A percentile compares a stretch with the other conserved stretches of the same genome.
These are phyloP conservation scores for Chrysophaeum taylorii DNA, from an alignment of 352 stramenopile genomes.

Conservation along the genomic window DNA sequence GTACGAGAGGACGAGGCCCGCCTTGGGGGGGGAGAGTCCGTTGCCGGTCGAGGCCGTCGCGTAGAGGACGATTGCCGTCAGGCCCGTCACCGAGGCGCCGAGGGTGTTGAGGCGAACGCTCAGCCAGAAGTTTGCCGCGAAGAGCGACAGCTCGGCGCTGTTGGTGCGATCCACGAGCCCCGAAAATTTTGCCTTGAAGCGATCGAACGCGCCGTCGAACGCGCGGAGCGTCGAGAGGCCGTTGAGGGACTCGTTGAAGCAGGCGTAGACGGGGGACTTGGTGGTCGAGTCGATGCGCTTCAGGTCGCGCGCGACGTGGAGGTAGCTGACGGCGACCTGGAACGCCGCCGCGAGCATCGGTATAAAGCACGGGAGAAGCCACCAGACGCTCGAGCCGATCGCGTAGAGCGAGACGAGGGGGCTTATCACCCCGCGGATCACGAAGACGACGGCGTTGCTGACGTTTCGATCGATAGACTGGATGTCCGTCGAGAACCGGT, in stretches of 20 bases:
- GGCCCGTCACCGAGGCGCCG: constrained; percentile 15
- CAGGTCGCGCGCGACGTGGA: constrained; percentile 67
- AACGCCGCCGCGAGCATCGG: constrained; percentile 47
- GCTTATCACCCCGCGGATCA: constrained; percentile 50
- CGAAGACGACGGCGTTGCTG: constrained; percentile 43
- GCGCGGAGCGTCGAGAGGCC: constrained; percentile 76
- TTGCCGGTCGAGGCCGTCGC: constrained; percentile 39
- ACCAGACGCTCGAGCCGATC: constrained; percentile 41
- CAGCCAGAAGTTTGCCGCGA: constrained; percentile 31
- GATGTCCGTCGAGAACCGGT: constrained; percentile 69
- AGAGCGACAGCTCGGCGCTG: constrained; percentile 16
- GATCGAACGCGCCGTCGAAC: constrained; percentile 40
- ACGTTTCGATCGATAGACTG: constrained; percentile 63
- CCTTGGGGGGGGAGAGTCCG: constrained; percentile 28
- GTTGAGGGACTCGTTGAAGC: constrained; percentile 67
- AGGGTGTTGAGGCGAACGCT: constrained; percentile 32
- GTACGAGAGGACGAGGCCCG: constrained; percentile 65
- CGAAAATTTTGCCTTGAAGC: constrained; percentile 46
- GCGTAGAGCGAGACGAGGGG: constrained; percentile 50
- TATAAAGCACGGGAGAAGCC: constrained; percentile 40
- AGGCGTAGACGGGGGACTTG: constrained; percentile 67
- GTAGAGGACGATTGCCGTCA: constrained; percentile 43
- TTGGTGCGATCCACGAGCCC: constrained; percentile 26
- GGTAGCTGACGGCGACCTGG: constrained; percentile 38
- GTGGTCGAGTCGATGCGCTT: constrained; percentile 89